These are phyloP conservation scores for Marasmius fiardii DNA, from an alignment of 1,284 basidiomycete genomes.

Conservation along the genomic window DNA sequence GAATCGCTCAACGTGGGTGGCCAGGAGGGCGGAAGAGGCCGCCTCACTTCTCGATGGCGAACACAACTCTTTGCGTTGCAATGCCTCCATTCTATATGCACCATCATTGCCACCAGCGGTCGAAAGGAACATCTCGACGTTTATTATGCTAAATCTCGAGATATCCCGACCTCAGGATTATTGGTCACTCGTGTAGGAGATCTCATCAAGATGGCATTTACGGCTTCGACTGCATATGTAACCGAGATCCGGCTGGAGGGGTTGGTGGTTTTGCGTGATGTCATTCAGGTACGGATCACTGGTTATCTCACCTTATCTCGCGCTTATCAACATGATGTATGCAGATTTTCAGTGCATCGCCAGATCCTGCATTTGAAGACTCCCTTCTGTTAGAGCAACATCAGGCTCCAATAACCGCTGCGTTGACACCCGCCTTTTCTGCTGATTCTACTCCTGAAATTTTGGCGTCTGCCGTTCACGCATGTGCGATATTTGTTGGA, in stretches of 20 bases:
- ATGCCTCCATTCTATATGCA: constrained; percentile 90
- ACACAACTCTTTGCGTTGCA: constrained; percentile 95
- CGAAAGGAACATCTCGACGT: constrained; percentile 82
- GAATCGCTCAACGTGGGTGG: constrained; percentile 76
- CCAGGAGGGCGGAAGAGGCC: constrained; percentile 36
- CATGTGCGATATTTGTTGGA: constrained; percentile 94
- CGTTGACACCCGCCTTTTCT: constrained; percentile 96
- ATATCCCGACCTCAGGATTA: constrained; percentile 47
- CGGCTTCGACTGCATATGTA: constrained; percentile 93
- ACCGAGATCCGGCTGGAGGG: constrained; percentile 96
- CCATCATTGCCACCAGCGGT: constrained; percentile 70
- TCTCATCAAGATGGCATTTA: constrained; percentile 97
- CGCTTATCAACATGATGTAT: constrained; percentile 4
- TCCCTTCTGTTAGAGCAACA: constrained; percentile 94
- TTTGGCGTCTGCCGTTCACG: constrained; percentile 86
- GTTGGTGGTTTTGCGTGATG: constrained; percentile 84
- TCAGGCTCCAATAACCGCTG: constrained; percentile 97
- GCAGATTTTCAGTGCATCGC: constrained; percentile 81
- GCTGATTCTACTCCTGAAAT: constrained; percentile 96
- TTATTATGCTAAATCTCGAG: constrained; percentile 52
- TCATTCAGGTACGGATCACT: constrained; percentile 73
- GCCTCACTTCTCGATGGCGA: constrained; percentile 84
- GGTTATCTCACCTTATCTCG: constrained; percentile 6
- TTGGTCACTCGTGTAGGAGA: constrained; percentile 86
- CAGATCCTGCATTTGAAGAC: constrained; percentile 92